phyloP scores from a whole-genome alignment of 2,329 filamentous ascomycete genomes.

The Trichoderma oligosporum region DNA sequence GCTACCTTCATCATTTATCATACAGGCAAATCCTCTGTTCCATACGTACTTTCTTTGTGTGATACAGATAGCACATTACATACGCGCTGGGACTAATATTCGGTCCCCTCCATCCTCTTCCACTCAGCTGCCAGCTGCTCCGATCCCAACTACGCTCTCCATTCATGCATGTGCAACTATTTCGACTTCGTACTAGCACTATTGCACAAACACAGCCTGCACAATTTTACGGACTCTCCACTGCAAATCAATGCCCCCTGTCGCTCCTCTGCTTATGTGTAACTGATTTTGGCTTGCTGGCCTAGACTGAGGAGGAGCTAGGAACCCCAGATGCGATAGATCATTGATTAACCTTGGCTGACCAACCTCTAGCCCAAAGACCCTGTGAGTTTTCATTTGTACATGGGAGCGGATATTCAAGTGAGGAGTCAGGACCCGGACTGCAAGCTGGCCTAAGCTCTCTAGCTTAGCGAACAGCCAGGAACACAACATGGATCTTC shows the following conservation, averaged over 20 bases:
- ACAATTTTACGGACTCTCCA: constrained; percentile 20
- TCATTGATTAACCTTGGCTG: neutral
- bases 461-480: constrained; percentile 5
- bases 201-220: neutral
- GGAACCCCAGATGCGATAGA: constrained; percentile 2
- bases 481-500: constrained; percentile 19
- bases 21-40: neutral
- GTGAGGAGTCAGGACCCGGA: neutral
- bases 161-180: neutral
- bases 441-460: constrained; percentile 6
- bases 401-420: neutral
- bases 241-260: constrained; percentile 7
- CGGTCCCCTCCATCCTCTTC: neutral
- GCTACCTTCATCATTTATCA: too few relatives aligned
- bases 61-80: neutral
- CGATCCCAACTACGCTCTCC: neutral
- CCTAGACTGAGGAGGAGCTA: neutral
- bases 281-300: neutral
- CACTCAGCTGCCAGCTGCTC: too few relatives aligned
- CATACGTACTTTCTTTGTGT: neutral
- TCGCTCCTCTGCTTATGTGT: neutral
- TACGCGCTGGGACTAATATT: neutral
- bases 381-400: too few relatives aligned
- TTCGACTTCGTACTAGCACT: too few relatives aligned
- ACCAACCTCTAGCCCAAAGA: too few relatives aligned